Percentiles rank a stretch among this genome's conserved stretches.
Evolutionary conservation across 2,329 filamentous ascomycete genomes (phyloP).

Genomic region (Fusarium sambucinum): DNA sequence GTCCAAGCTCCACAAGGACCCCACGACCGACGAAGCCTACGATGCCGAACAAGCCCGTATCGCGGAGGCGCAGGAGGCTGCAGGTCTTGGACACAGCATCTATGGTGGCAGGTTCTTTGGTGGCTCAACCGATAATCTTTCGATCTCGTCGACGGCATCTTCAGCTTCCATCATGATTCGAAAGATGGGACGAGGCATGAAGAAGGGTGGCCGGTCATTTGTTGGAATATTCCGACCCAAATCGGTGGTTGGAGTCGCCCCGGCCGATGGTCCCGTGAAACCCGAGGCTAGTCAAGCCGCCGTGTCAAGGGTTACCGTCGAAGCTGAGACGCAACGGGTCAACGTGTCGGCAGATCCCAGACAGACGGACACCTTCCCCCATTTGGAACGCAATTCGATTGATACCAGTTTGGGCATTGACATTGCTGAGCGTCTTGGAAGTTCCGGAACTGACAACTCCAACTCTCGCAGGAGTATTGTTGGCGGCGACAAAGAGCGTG

Average conservation of each 20-base stretch:
- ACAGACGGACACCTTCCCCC: constrained; percentile 79
- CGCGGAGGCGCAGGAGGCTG: constrained; percentile 90
- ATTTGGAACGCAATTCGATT: constrained; percentile 83
- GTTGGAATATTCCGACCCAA: constrained; percentile 96
- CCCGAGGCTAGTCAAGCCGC: constrained; percentile 80
- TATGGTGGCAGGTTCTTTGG: constrained; percentile 90
- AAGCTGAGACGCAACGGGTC: constrained; percentile 88
- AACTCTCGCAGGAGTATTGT: constrained; percentile 86
- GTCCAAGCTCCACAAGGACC: constrained; percentile 75
- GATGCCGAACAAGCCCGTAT: constrained; percentile 93
- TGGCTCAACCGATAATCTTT: constrained; percentile 94
- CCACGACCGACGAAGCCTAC: constrained; percentile 71
- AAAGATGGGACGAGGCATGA: constrained; percentile 99
- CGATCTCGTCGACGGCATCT: constrained; percentile 89
- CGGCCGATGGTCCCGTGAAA: constrained; percentile 72
- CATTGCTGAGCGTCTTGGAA: constrained; percentile 65
- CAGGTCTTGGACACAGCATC: constrained; percentile 91
- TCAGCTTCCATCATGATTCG: constrained; percentile 94
- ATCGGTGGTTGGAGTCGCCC: constrained; percentile 83
- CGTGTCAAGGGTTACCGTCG: constrained; percentile 94
- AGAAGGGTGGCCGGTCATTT: constrained; percentile 89
- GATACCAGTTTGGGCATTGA: constrained; percentile 69
- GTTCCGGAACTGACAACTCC: constrained; percentile 71
- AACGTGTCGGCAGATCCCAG: constrained; percentile 80
- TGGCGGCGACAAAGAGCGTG: constrained; percentile 88